A percentile compares a stretch with the other conserved stretches of the same genome.
phyloP scores from a whole-genome alignment of 1,139 yeast genomes.

The Sugiyamaella pinicola region DNA sequence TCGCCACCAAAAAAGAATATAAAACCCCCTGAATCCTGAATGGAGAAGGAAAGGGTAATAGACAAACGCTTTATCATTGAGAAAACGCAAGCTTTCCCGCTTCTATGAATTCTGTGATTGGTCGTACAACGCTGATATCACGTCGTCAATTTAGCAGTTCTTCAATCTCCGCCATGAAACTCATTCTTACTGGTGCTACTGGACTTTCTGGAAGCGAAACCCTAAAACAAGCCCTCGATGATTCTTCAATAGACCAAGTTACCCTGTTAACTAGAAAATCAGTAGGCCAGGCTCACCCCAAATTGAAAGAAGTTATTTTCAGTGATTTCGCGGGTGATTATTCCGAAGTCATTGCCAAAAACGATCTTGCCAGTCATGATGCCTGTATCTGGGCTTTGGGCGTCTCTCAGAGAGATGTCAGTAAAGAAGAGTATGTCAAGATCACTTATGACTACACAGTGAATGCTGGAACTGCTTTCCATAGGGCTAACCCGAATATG shows the following conservation, averaged over 20 bases:
- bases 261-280: conserved; percentile 19
- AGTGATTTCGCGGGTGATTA: conserved; percentile 19
- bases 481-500: conserved; percentile 20
- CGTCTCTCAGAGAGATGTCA: conserved; percentile 19
- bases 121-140: not conserved
- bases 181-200: conserved; percentile 22
- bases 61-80: no score
- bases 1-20: not conserved
- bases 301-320: conserved; percentile 19
- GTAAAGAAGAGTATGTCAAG: conserved; percentile 15
- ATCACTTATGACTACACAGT: conserved; percentile 22
- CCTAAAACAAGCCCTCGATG: conserved; percentile 17
- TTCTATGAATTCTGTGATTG: conserved; percentile 4
- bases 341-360: conserved; percentile 1
- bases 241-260: conserved; percentile 17
- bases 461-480: conserved; percentile 17
- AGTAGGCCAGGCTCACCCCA: conserved; percentile 17
- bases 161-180: conserved; percentile 13
- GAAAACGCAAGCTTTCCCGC: not conserved
- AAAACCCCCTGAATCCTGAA: conserved; percentile 4
- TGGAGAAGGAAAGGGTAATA: no score
- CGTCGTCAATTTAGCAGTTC: not conserved
- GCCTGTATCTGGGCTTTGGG: conserved; percentile 23
- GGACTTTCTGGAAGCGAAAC: conserved; percentile 18
- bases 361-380: conserved; percentile 15